Evolutionary conservation across 2,329 filamentous ascomycete genomes (phyloP).

Genomic region (Pseudocercospora macadamiae): DNA sequence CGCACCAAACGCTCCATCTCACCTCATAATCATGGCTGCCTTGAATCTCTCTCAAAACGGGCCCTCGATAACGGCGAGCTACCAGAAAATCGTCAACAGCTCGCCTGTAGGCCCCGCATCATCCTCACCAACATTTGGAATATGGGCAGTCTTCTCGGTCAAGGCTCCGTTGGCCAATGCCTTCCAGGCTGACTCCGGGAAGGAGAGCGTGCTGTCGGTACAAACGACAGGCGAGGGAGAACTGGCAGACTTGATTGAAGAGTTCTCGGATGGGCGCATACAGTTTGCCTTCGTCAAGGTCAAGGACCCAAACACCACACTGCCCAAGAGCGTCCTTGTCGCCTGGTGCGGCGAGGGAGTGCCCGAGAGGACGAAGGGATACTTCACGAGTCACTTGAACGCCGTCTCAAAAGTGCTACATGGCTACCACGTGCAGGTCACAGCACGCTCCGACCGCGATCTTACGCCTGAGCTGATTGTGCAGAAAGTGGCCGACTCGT

Average conservation of each 20-base stretch:
- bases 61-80: slow-evolving; percentile 58
- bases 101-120: slow-evolving; percentile 59
- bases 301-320: slow-evolving; percentile 85
- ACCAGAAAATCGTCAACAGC: slow-evolving; percentile 68
- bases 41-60: slow-evolving; percentile 59
- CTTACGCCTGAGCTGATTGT: slow-evolving; percentile 85
- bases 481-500: slow-evolving; percentile 91
- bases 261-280: slow-evolving; percentile 94
- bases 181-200: slow-evolving; percentile 81
- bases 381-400: slow-evolving; percentile 92
- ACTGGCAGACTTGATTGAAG: slow-evolving; percentile 84
- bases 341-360: slow-evolving; percentile 98
- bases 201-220: slow-evolving; percentile 95
- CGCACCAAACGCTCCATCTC: neutral
- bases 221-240: slow-evolving; percentile 93
- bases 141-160: slow-evolving; percentile 94
- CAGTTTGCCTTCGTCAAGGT: slow-evolving; percentile 97
- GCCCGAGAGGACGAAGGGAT: slow-evolving; percentile 96
- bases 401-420: slow-evolving; percentile 91
- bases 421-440: slow-evolving; percentile 96
- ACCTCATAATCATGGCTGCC: slow-evolving; percentile 68
- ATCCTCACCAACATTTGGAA: slow-evolving; percentile 78
- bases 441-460: slow-evolving; percentile 86
- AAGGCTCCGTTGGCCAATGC: slow-evolving; percentile 89
- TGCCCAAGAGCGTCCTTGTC: slow-evolving; percentile 91